Evolutionary conservation across 352 stramenopile genomes (phyloP), one percentile per base, ranked within the genome.

Genomic region (Phytophthora foliorum): DNA sequence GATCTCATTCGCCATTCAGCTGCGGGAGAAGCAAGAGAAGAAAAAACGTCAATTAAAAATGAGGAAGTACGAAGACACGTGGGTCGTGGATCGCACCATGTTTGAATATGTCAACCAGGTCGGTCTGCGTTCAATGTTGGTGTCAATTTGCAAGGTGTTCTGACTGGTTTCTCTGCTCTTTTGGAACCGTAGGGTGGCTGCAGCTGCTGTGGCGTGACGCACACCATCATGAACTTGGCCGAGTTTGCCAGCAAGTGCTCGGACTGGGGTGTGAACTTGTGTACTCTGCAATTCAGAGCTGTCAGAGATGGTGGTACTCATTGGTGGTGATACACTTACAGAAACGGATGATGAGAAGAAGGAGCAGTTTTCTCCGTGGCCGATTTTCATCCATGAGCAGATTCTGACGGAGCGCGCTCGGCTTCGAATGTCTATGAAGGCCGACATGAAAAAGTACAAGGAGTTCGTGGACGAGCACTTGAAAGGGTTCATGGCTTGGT

Each of bases 31-130:
- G 16, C 34, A 59, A 70, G 55, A 32, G 17, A 14, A 51, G 39
- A 36, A 53, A 11, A 3, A 13, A 46, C 32, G 10, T 8, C 42
- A 62, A 39, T 25, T 7, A 10, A 19, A 65, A 6, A 90, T 94
- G 79, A 75, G 80, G 48, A 87, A 88, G 57, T 94, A 91, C 66
- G 80, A 93, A 19, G 88, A 95, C 64, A 78, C 73, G 22, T 95
- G 88, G 90, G 89, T 98, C 51, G 88, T 98, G 38, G 94, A 98
- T 76, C 88, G 91, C 44, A 97, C 89, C 32, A 94, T 99, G 89
- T 99, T 98, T 79, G 91, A 98, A 66, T 98, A 98, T 72, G 83
- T 98, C 39, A 94, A 94, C 67, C 84, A 94, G 77, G 86, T 91
- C 44, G 54, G 29, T 36, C 21, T 38, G 49, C 48, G n/a, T 5